Evolutionary conservation across 345 rosid genomes (phyloP), one percentile per base, ranked within the genome.

Genomic region (Lagerstroemia speciosa): DNA sequence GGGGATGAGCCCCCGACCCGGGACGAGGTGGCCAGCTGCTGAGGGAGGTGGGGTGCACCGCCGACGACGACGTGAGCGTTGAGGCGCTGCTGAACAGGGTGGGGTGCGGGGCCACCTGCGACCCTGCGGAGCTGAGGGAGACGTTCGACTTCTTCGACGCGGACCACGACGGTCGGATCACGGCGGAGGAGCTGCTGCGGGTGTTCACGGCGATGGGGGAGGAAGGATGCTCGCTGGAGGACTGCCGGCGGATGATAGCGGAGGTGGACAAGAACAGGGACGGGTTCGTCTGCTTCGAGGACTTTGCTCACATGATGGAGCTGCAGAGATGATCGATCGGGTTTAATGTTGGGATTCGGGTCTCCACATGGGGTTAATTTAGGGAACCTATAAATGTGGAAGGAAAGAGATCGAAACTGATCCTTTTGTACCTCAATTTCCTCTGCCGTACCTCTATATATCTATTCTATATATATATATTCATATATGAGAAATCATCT

Each of bases 201-300:
- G 87, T 83, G 0, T 94, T 78, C 69, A 73, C 64, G 22, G 82
- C 77, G 1, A 71, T 94, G 1, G 96, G 96, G 1, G 96, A 89
- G 55, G 89, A 84, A n/a, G 45, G 67, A 77, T 88, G 92, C 89
- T 82, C 96, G 79, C 27, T 94, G 11, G 96, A 86, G n/a, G 99
- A 94, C 22, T 94, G 99, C 85, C 67, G 74, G 80, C 87, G 93
- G 66, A 94, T 94, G 98, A 89, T 94, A 79, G 89, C 85, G 2
- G 79, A 57, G 1, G 97, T 91, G 8, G 96, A 86, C 79, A 82
- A 72, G 67, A 89, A 83, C 43, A 89, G 86, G 12, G 93, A 88
- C 7, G 99, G 98, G 33, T 88, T 91, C 74, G 99, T 94, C 61
- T 89, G 98, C 77, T 94, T 91, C 72, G 86, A 84, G 57, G 99